These are phyloP conservation scores for Flueggea neowawraea DNA, from an alignment of 441 rosid genomes.

Conservation along the genomic window DNA sequence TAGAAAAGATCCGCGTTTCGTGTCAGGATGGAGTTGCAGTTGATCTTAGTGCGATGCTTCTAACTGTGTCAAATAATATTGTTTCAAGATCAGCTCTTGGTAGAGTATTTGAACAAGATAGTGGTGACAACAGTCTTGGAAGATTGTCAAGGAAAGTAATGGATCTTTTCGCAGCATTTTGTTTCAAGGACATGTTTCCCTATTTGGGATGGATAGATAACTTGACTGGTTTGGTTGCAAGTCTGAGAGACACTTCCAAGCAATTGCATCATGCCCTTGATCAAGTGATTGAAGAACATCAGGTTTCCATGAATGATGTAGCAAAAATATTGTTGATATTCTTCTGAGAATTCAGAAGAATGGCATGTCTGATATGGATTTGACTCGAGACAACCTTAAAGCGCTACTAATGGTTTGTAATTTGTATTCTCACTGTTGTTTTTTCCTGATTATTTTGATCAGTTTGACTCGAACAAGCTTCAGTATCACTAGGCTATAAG, in stretches of 20 bases:
- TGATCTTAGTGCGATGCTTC: neutral
- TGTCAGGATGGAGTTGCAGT: neutral
- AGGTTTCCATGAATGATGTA: neutral
- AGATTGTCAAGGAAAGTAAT: neutral
- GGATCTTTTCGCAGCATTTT: slow-evolving; percentile 12
- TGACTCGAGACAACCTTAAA: slow-evolving; percentile 14
- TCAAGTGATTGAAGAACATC: slow-evolving; percentile 18
- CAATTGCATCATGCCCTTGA: slow-evolving; percentile 17
- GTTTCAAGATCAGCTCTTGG: slow-evolving; percentile 18
- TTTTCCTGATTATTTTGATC: too few relatives aligned
- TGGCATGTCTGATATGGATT: neutral
- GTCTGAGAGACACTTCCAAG: slow-evolving; percentile 10
- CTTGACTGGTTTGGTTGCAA: slow-evolving; percentile 10
- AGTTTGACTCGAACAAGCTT: too few relatives aligned
- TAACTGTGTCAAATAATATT: neutral
- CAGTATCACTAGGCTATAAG: too few relatives aligned
- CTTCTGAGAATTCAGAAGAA: slow-evolving; percentile 12
- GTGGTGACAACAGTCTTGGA: slow-evolving; percentile 48
- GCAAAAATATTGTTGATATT: slow-evolving; percentile 18
- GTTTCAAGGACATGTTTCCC: slow-evolving; percentile 18
- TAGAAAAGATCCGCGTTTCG: slow-evolving; percentile 20
- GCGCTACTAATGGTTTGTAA: slow-evolving; percentile 21
- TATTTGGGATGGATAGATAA: slow-evolving; percentile 23
- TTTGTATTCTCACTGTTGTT: too few relatives aligned
- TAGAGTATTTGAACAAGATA: slow-evolving; percentile 37